Conservation (phyloP, 805 yeast genomes). For the Candida multigemmis region DNA sequence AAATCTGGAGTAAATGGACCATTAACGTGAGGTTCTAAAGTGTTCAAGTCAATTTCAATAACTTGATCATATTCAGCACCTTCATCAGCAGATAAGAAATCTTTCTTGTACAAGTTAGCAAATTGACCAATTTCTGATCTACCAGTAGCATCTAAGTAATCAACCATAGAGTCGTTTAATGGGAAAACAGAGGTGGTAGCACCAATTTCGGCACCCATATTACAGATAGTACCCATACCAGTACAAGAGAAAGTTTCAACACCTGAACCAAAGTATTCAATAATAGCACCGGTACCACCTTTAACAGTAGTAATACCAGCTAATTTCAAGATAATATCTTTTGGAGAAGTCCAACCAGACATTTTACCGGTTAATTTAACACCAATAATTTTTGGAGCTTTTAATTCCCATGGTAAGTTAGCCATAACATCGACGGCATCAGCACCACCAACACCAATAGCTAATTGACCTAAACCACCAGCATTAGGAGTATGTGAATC, state of each 20-base stretch:
- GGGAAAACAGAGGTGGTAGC: conserved; percentile 98
- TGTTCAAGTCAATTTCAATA: conserved; percentile 80
- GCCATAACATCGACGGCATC: conserved; percentile 98
- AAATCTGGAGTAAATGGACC: conserved; percentile 99
- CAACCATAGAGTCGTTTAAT: conserved; percentile 81
- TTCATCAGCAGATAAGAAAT: conserved; percentile 75
- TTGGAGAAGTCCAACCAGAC: conserved; percentile 96
- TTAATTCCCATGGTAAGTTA: conserved; percentile 91
- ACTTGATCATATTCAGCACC: conserved; percentile 92
- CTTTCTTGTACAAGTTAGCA: conserved; percentile 57
- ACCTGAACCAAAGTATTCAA: conserved; percentile 96
- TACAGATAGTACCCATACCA: conserved; percentile 99
- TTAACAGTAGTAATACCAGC: conserved; percentile 94
- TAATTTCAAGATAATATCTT: conserved; percentile 86
- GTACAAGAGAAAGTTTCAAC: conserved; percentile 88
- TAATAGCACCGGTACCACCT: conserved; percentile 97
- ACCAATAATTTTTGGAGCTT: conserved; percentile 94
- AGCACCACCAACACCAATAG: conserved; percentile 99
- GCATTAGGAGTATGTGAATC: conserved; percentile 98
- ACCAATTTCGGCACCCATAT: conserved; percentile 99
- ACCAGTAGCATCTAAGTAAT: conserved; percentile 78
- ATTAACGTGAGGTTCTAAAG: conserved; percentile 90
- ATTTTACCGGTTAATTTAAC: conserved; percentile 87
- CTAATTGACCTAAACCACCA: conserved; percentile 96
- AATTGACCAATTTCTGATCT: conserved; percentile 79